Conservation (phyloP, 164 flowering plant species). For the Cinnamomum micranthum region DNA sequence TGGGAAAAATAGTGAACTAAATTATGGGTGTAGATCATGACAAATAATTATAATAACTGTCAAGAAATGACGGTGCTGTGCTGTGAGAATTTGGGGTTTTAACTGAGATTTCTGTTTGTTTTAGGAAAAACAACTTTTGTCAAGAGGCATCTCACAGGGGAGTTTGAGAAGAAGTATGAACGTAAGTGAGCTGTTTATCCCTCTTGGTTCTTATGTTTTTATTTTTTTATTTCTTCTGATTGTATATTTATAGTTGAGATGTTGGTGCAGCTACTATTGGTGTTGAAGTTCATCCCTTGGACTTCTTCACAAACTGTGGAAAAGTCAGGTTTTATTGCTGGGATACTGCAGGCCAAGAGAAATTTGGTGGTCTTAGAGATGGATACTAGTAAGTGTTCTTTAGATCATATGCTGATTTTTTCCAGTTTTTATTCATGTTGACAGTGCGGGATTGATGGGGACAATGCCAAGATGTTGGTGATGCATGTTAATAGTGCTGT, state of each 20-base stretch:
- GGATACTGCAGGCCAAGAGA: constrained; percentile 24
- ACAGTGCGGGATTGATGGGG: not conserved
- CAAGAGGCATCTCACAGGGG: constrained; percentile 20
- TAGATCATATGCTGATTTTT: not conserved
- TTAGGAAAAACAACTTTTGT: constrained; percentile 20
- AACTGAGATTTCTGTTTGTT: not conserved
- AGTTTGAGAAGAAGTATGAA: constrained; percentile 22
- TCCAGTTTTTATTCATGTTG: not conserved
- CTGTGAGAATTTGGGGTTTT: no score
- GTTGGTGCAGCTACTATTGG: constrained; percentile 18
- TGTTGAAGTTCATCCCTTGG: constrained; percentile 22
- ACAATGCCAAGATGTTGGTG: not conserved
- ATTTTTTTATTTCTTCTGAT: not conserved
- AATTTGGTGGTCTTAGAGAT: constrained; percentile 23
- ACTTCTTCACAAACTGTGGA: constrained; percentile 19
- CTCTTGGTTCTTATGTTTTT: not conserved
- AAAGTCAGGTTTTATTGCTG: constrained; percentile 21
- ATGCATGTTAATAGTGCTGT: not conserved
- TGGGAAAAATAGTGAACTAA: no score
- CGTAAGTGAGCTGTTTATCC: constrained; percentile 7
- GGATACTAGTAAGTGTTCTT: constrained; percentile 18
- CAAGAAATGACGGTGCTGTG: no score
- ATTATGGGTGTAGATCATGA: no score
- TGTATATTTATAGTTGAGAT: not conserved
- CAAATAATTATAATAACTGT: no score